Base-by-base conservation (phyloP, 148 eudicot genomes). In the Persicaria tinctoria region DNA sequence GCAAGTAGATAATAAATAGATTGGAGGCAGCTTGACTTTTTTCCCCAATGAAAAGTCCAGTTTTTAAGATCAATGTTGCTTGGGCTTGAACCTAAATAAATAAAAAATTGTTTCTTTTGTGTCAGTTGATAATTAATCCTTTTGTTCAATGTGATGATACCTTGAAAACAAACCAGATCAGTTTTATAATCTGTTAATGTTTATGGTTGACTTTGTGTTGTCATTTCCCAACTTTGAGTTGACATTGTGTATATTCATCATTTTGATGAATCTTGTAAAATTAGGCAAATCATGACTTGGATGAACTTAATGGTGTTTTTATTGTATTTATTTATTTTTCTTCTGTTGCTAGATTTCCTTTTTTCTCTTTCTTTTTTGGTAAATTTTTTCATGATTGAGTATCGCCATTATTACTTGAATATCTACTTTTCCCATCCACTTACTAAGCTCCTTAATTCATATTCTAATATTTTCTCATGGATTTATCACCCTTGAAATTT, bases 251-350 rank as follows among this genome's bases (percentile, higher is more conserved):
- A 41, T 18, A 41, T 66, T 66, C 70, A 66, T 66, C 70, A 66
- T 66, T 41, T 66, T 38, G 70, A 66, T 17, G 14, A 38, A 41
- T 66, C 70, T 41, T 66, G 70, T 66, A 14, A 38, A 66, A 38
- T 66, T 66, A 66, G 48, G 70, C 70, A 66, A 66, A 66, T 66
- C 70, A 66, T 66, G 70, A 44, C 70, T 32, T 63, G 12, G 46
- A 63, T 27, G 41, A 10, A 63, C 68, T 32, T 63, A 27, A 27
- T 63, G 45, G 6, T 63, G 44, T 63, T 63, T 59, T 63, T 63
- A 32, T 62, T 32, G 1, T 62, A 11, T n/a, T 41, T 41, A 41
- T 66, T 66, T 66, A 7, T 23, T 66, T 12, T 38, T 38, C 70
- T 41, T 38, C 8, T 44, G 38, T 13, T 66, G 48, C 70, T 32